Conservation (phyloP, 1,284 basidiomycete genomes). For the Moesziomyces parantarcticus region DNA sequence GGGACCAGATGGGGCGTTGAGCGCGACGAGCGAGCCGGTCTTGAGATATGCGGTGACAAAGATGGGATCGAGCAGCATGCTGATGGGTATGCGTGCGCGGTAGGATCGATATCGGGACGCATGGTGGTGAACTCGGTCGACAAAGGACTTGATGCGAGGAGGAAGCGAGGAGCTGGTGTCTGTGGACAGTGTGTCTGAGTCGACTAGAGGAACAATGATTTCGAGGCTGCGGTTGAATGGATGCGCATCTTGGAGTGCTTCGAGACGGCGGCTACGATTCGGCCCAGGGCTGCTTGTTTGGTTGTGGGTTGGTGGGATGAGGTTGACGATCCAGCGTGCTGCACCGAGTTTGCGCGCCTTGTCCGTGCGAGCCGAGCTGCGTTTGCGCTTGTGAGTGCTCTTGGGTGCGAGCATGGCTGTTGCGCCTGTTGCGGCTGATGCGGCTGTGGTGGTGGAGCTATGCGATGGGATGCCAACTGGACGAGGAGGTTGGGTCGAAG, state of each 20-base stretch:
- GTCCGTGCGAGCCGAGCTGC: constrained; percentile 60
- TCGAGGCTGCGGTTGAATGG: constrained; percentile 59
- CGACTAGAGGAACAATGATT: constrained; percentile 34
- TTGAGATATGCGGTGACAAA: constrained; percentile 60
- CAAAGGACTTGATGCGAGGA: constrained; percentile 6
- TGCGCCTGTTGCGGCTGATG: no score
- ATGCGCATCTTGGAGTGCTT: constrained; percentile 37
- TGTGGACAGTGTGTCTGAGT: background rate
- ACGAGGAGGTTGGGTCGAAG: no score
- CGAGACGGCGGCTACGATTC: constrained; percentile 1
- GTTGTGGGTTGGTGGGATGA: constrained; percentile 8
- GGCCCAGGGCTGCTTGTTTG: background rate
- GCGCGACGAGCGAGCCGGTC: constrained; percentile 51
- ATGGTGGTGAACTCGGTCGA: constrained; percentile 6
- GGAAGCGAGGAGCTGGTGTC: constrained; percentile 11
- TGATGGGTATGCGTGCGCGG: constrained; percentile 47
- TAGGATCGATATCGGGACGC: constrained; percentile 25
- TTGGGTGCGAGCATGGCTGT: constrained; percentile 36
- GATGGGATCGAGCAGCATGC: constrained; percentile 58
- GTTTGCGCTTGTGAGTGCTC: constrained; percentile 64
- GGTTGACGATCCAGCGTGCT: constrained; percentile 38
- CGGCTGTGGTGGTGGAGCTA: no score
- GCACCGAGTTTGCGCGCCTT: constrained; percentile 36
- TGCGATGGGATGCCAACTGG: no score
- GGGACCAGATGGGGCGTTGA: constrained; percentile 30